Base-by-base conservation (phyloP, 2,329 filamentous ascomycete species). In the Clarireedia hainanense region DNA sequence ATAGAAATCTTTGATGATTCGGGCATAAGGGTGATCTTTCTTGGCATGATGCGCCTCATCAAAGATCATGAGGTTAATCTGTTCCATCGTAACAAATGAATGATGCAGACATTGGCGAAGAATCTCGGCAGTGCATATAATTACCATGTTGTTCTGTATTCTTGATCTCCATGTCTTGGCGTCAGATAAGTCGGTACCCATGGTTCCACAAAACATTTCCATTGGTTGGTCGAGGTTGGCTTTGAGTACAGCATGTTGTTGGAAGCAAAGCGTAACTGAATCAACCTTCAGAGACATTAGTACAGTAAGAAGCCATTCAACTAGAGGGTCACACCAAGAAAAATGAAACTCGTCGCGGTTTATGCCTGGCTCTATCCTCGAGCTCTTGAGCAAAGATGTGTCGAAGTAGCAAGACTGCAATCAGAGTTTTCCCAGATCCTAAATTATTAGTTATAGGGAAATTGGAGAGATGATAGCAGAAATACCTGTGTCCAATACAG, bases 41-140 rank as follows among this genome's bases (percentile, higher is more conserved):
- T 99, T 99, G 0, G 92, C 84, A 67, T 97, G 94, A 65, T 99
- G 94, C 5, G 91, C 94, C 71, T 99, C 94, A 65, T 99, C 94
- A 62, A 99, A 96, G 58, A 97, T 84, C 39, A 99, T 76, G 1
- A 99, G 79, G 65, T 92, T 97, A 69, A 97, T 90, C 63, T 88
- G 82, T 17, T 81, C 75, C 74, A 99, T 96, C 9, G 72, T 80
- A 57, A 96, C 80, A 70, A 90, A 95, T 0, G 87, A 86, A 64
- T 87, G 86, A 60, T 85, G 80, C 2, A 99, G 78, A 63, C 87
- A 90, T 59, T 89, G 83, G 37, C 87, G 79, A 4, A 97, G 76
- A 3, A 97, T 86, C 64, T 94, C 91, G 0, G 91, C 91, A 0
- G 94, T 97, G 72, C 91, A 96, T 5, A 97, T 90, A 60, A 97